phyloP scores from a whole-genome alignment of 2,329 filamentous ascomycete genomes.

The Leptographium radiaticola region DNA sequence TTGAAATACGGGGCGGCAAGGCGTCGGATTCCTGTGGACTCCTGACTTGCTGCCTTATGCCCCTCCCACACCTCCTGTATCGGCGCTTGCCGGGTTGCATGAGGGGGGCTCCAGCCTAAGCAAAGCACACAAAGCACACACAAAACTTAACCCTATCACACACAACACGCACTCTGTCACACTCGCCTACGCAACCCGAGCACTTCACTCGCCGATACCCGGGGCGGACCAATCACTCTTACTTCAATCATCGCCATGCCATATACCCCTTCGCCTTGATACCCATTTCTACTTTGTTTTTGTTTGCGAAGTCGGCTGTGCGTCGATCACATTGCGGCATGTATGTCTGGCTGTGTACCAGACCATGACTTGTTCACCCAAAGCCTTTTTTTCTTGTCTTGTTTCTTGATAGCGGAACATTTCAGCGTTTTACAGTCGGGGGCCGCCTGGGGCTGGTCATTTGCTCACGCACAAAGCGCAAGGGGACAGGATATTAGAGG shows the following conservation, averaged over 20 bases:
- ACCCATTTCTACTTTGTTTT: neutral
- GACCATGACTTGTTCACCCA: too few relatives aligned
- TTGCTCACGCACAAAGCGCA: neutral
- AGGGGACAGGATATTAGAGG: neutral
- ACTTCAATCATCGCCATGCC: neutral
- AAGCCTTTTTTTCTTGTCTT: neutral
- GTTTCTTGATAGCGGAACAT: neutral
- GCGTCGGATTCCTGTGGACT: too few relatives aligned
- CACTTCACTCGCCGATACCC: neutral
- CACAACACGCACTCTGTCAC: neutral
- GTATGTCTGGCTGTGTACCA: too few relatives aligned
- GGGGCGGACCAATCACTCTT: neutral
- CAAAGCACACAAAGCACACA: too few relatives aligned
- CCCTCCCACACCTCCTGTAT: neutral
- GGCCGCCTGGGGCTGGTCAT: too few relatives aligned
- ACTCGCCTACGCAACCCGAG: neutral
- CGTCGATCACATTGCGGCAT: too few relatives aligned
- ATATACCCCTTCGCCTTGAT: conserved; percentile 1
- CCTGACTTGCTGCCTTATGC: neutral
- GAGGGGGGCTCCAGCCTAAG: too few relatives aligned
- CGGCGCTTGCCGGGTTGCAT: neutral
- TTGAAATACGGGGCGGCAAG: too few relatives aligned
- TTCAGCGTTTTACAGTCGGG: too few relatives aligned
- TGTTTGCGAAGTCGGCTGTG: neutral
- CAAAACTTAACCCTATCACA: too few relatives aligned